Percentiles rank a stretch among this genome's conserved stretches.
Evolutionary conservation across 164 flowering plant genomes (phyloP).

Genomic region (Aristolochia contorta): DNA sequence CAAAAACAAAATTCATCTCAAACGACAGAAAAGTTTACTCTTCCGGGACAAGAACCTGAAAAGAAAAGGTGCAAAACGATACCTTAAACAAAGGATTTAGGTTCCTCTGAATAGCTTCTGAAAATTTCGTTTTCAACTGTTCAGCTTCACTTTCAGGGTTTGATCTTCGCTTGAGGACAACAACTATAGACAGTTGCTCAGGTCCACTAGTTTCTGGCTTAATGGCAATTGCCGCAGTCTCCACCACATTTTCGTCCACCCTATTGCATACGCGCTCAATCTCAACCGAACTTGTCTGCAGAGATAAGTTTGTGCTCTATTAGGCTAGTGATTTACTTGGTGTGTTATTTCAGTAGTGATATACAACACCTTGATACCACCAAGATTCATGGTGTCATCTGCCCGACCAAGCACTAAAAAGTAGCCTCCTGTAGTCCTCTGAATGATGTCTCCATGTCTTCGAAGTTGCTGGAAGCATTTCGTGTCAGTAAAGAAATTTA

Average conservation of each 20-base stretch:
- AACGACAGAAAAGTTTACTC: background rate
- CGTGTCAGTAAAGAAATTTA: background rate
- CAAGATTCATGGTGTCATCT: conserved; percentile 99
- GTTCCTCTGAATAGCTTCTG: conserved; percentile 65
- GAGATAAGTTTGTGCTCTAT: background rate
- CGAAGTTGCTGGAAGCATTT: conserved; percentile 48
- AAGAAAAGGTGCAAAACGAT: background rate
- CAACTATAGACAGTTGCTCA: conserved; percentile 58
- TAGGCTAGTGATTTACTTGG: conserved; percentile 25
- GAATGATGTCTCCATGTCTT: conserved; percentile 85
- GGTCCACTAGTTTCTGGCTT: conserved; percentile 72
- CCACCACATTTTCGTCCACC: conserved; percentile 54
- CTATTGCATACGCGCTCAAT: conserved; percentile 81
- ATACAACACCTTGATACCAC: conserved; percentile 95
- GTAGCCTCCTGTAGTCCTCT: conserved; percentile 74
- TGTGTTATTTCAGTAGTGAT: background rate
- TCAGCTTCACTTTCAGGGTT: conserved; percentile 20
- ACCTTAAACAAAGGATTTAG: conserved; percentile 97
- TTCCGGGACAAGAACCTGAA: background rate
- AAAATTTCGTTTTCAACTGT: conserved; percentile 45
- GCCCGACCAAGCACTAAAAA: conserved; percentile 74
- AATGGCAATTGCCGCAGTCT: conserved; percentile 78
- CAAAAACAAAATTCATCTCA: background rate
- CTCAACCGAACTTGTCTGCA: conserved; percentile 90
- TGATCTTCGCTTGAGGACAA: conserved; percentile 55